These are phyloP conservation scores for Phytophthora cactorum DNA, from an alignment of 352 stramenopile species.

Conservation along the genomic window DNA sequence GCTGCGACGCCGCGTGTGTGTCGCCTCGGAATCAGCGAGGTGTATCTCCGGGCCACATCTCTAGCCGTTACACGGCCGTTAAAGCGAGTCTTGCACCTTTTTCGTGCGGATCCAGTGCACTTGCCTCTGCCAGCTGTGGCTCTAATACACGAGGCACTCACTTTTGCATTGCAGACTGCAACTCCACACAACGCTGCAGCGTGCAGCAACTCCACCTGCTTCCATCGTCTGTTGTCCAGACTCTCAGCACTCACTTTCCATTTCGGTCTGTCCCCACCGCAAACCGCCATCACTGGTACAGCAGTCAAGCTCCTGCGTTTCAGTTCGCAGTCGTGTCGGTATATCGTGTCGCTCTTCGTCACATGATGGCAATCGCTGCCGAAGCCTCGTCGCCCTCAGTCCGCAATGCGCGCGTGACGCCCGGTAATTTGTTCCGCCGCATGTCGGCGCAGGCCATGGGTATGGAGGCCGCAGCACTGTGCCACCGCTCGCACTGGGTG, in stretches of 20 bases:
- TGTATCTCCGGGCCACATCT: constrained; percentile 29
- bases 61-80: constrained; percentile 26
- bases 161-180: constrained; percentile 3
- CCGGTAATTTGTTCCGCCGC: constrained; percentile 52
- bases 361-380: constrained; percentile 27
- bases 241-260: constrained; percentile 28
- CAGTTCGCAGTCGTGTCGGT: not conserved
- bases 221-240: constrained; percentile 18
- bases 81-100: constrained; percentile 17
- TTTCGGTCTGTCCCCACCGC: constrained; percentile 12
- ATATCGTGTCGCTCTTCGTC: not conserved
- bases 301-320: not conserved
- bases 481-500: constrained; percentile 77
- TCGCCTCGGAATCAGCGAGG: constrained; percentile 16
- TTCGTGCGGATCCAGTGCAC: constrained; percentile 12
- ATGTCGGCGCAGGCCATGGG: constrained; percentile 71
- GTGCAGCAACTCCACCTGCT: constrained; percentile 10
- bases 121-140: constrained; percentile 13
- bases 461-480: constrained; percentile 72
- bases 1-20: constrained; percentile 11
- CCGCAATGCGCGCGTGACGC: constrained; percentile 22
- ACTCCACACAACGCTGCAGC: not conserved
- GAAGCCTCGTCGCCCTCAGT: constrained; percentile 12
- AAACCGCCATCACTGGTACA: not conserved
- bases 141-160: not conserved